These are phyloP conservation scores for Penicillium sp. DNA, from an alignment of 2,329 filamentous ascomycete species.

Conservation along the genomic window DNA sequence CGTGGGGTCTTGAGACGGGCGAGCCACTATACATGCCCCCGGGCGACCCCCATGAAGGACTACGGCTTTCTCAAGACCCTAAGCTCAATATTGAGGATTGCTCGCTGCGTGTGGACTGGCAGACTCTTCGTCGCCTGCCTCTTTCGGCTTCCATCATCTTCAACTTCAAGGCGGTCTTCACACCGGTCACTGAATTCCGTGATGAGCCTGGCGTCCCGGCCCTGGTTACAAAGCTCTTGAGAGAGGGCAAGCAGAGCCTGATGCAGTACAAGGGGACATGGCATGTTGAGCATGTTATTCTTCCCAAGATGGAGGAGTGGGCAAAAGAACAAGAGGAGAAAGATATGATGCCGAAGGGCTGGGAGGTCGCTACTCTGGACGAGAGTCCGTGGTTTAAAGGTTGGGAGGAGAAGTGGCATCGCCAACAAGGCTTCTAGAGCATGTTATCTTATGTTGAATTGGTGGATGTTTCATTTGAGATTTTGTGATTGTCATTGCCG, in stretches of 20 bases:
- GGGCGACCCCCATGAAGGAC: slow-evolving; percentile 59
- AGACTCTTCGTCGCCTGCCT: slow-evolving; percentile 74
- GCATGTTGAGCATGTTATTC: slow-evolving; percentile 69
- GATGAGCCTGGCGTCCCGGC: slow-evolving; percentile 70
- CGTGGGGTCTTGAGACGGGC: slow-evolving; percentile 76
- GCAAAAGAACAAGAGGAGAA: slow-evolving; percentile 61
- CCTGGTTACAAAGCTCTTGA: slow-evolving; percentile 63
- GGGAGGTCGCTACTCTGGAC: slow-evolving; percentile 65
- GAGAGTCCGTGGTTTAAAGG: slow-evolving; percentile 72
- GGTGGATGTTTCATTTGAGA: neutral
- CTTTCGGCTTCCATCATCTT: slow-evolving; percentile 72
- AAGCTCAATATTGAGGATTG: slow-evolving; percentile 56
- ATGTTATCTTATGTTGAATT: neutral
- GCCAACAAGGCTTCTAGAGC: slow-evolving; percentile 56
- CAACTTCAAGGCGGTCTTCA: slow-evolving; percentile 86
- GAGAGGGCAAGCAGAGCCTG: slow-evolving; percentile 63
- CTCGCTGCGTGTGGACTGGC: slow-evolving; percentile 78
- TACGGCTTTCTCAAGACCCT: slow-evolving; percentile 56
- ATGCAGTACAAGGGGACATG: slow-evolving; percentile 80
- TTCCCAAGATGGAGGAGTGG: slow-evolving; percentile 62
- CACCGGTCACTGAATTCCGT: slow-evolving; percentile 63
- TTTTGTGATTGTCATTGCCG: neutral
- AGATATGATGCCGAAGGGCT: slow-evolving; percentile 57
- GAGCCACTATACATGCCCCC: slow-evolving; percentile 70
- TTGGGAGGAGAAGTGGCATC: slow-evolving; percentile 71